Conservation (phyloP, 2,329 filamentous ascomycete genomes). For the Hypoxylon sp. region DNA sequence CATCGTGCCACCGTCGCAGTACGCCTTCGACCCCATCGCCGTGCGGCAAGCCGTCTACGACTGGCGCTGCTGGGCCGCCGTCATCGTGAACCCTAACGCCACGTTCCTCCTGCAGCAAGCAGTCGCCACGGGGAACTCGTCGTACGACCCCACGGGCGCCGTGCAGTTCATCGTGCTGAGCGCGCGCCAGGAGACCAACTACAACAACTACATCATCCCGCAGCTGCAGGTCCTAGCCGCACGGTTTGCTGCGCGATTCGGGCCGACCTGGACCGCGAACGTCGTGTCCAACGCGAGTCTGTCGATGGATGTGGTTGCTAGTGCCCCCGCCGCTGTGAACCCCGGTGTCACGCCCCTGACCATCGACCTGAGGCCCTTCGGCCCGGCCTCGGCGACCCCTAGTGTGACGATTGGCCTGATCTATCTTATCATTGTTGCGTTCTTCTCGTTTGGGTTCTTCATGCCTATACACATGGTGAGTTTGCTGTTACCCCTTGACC, state of each 20-base stretch:
- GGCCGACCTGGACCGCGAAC: constrained; percentile 60
- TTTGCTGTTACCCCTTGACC: neutral
- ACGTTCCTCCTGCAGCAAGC: constrained; percentile 70
- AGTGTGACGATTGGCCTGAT: constrained; percentile 75
- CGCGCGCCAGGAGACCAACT: constrained; percentile 70
- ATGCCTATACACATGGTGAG: constrained; percentile 71
- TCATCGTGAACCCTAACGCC: constrained; percentile 75
- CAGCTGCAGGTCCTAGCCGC: constrained; percentile 64
- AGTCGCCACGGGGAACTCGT: constrained; percentile 67
- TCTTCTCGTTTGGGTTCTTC: constrained; percentile 77
- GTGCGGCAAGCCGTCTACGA: constrained; percentile 73
- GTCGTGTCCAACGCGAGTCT: constrained; percentile 60
- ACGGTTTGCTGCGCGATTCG: constrained; percentile 64
- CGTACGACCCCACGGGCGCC: constrained; percentile 72
- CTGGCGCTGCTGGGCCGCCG: constrained; percentile 71
- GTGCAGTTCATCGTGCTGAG: constrained; percentile 70
- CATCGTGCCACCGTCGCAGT: constrained; percentile 64
- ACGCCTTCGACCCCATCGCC: constrained; percentile 68
- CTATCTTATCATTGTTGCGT: constrained; percentile 77
- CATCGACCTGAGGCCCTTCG: constrained; percentile 72
- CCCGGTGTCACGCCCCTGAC: constrained; percentile 52
- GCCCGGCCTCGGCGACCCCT: constrained; percentile 67
- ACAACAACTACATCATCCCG: constrained; percentile 68
- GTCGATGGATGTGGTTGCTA: constrained; percentile 50
- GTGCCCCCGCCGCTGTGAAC: constrained; percentile 53